A percentile compares a stretch with the other conserved stretches of the same genome.
Conservation (phyloP, 805 yeast genomes). For the Monosporozyma unispora region DNA sequence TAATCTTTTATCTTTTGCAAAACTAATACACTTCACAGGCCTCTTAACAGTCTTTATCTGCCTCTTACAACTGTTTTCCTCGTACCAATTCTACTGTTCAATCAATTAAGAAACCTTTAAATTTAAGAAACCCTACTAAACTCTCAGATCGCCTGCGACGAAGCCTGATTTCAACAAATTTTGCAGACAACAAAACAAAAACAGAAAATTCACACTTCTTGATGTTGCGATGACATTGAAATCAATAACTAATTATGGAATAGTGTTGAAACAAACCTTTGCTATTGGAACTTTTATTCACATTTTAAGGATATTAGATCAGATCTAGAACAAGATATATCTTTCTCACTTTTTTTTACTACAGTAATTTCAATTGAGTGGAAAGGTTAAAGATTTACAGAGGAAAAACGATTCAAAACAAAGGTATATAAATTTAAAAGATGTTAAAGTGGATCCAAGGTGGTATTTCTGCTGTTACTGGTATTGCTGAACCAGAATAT, state of each 20-base stretch:
- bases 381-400: too few relatives aligned
- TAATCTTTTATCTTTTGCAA: too few relatives aligned
- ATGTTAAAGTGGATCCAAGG: constrained; percentile 83
- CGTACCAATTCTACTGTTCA: background rate
- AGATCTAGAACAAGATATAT: background rate
- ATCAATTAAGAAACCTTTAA: background rate
- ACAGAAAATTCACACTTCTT: too few relatives aligned
- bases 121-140: background rate
- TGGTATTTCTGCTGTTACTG: constrained; percentile 87
- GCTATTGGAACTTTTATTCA: background rate
- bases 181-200: background rate
- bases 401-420: too few relatives aligned
- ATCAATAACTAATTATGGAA: background rate
- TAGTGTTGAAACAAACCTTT: background rate
- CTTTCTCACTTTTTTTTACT: background rate
- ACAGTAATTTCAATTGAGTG: background rate
- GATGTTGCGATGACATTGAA: background rate
- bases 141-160: background rate
- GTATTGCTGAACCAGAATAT: constrained; percentile 94
- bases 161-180: background rate
- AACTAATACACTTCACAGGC: background rate
- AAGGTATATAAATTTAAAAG: too few relatives aligned
- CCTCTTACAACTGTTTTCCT: too few relatives aligned
- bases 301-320: background rate
- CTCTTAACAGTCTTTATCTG: background rate